Conservation (phyloP, 305 asterid species). For the Withania somnifera region DNA sequence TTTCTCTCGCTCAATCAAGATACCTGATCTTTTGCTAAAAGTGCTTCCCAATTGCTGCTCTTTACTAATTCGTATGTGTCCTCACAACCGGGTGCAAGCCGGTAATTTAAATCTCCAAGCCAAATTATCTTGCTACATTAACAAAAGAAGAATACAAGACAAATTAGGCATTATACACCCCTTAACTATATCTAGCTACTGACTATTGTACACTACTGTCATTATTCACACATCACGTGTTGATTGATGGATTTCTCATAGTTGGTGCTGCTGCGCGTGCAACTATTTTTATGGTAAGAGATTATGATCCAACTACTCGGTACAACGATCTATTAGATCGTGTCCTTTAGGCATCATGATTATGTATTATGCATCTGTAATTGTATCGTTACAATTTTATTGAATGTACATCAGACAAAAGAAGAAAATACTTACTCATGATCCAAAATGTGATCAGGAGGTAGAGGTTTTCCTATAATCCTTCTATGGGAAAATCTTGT, state of each 20-base stretch:
- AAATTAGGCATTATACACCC: not conserved
- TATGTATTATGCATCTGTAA: not conserved
- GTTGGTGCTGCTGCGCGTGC: no score
- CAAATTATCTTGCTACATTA: conserved; percentile 55
- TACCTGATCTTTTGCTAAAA: conserved; percentile 71
- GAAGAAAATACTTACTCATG: conserved; percentile 43
- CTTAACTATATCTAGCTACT: no score
- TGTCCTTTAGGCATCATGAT: no score
- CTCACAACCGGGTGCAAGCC: conserved; percentile 36
- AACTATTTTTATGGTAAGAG: no score
- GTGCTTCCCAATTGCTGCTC: conserved; percentile 58
- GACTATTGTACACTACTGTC: no score
- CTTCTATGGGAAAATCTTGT: conserved; percentile 36
- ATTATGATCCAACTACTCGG: no score
- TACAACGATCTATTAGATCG: no score
- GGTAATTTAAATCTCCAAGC: conserved; percentile 83
- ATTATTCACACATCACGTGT: no score
- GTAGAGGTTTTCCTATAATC: conserved; percentile 9
- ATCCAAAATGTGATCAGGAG: conserved; percentile 35
- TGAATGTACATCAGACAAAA: no score
- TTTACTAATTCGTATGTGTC: conserved; percentile 39
- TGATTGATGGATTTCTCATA: no score
- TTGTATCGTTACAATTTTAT: not conserved
- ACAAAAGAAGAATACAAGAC: not conserved
- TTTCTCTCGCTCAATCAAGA: no score